Evolutionary conservation across 164 flowering plant genomes (phyloP).

Genomic region (Magnolia kwangsiensis): DNA sequence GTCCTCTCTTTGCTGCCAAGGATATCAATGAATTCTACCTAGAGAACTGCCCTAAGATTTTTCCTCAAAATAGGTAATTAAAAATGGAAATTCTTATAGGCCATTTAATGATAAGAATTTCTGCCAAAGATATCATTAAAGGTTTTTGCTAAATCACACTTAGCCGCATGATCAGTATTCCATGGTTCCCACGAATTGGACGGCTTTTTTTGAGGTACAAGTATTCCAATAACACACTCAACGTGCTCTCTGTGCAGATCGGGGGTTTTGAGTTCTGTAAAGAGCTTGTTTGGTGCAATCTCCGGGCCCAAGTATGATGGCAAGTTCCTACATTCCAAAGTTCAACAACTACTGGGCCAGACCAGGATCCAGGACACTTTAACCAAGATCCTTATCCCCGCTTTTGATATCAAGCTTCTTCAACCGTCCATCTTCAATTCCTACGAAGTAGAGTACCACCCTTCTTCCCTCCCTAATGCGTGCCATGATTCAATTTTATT

Average conservation of each 20-base stretch:
- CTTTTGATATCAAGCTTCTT: slow-evolving; percentile 20
- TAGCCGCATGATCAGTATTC: neutral
- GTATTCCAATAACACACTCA: neutral
- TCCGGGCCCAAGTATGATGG: slow-evolving; percentile 23
- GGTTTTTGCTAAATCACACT: neutral
- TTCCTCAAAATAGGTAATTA: slow-evolving; percentile 25
- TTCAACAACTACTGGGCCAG: slow-evolving; percentile 12
- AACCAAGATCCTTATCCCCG: slow-evolving; percentile 18
- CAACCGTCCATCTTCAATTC: slow-evolving; percentile 35
- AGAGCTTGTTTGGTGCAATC: slow-evolving; percentile 2
- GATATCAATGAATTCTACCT: slow-evolving; percentile 34
- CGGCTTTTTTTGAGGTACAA: neutral
- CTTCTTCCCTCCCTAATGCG: neutral
- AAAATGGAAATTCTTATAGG: neutral
- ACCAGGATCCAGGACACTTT: slow-evolving; percentile 14
- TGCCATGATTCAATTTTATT: too few relatives aligned
- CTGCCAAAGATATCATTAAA: too few relatives aligned
- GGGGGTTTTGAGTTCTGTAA: neutral
- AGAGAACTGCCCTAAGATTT: slow-evolving; percentile 33
- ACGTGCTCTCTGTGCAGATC: neutral
- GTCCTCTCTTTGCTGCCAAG: slow-evolving; percentile 42
- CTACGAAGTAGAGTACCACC: slow-evolving; percentile 8
- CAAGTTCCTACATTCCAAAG: slow-evolving; percentile 7
- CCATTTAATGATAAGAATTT: too few relatives aligned
- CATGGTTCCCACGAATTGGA: neutral